Evolutionary conservation across 148 eudicot species (phyloP), one percentile per base, ranked within the genome.

Genomic region (Beta vulgaris): DNA sequence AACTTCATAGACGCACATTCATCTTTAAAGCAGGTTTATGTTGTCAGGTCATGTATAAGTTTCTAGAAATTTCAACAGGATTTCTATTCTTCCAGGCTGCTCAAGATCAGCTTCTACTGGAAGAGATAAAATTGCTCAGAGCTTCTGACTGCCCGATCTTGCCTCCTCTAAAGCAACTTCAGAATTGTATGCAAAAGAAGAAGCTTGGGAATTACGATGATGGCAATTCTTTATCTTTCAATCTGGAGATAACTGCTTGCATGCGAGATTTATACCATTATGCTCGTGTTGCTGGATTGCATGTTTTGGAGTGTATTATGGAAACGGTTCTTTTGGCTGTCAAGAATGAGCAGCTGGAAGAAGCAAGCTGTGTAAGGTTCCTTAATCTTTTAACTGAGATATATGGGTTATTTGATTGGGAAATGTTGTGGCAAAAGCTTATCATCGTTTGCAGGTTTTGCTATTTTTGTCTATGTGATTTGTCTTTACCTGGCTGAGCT

Each of bases 281-380:
- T 85, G 91, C 93, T 58, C 98, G 98, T 81, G 90, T 90, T 71
- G 82, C 89, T 76, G 98, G 98, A 48, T 82, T 89, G 85, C 97
- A 95, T 84, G 82, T 84, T 68, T 78, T 95, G 66, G 97, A 92
- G 78, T 90, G 92, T 78, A 77, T 90, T 67, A 82, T 95, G 89
- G 89, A 92, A 64, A 83, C 96, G 43, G 87, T 96, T 68, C 85
- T 95, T 68, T 87, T 90, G 78, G 88, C 89, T 82, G 86, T 95
- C 51, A 86, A 83, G 82, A 83, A 78, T 74, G 93, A 88, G 84
- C 85, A 88, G 78, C 87, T 92, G 80, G 88, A 88, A 85, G 91
- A 86, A 84, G 98, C 91, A 32, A 86, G 91, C 83, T 82, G 66
- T 86, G 98, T 95, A 85, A 73, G 93, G 72, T 72, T 69, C 31